Evolutionary conservation across 164 flowering plant species (phyloP).

Genomic region (Houttuynia cordata): DNA sequence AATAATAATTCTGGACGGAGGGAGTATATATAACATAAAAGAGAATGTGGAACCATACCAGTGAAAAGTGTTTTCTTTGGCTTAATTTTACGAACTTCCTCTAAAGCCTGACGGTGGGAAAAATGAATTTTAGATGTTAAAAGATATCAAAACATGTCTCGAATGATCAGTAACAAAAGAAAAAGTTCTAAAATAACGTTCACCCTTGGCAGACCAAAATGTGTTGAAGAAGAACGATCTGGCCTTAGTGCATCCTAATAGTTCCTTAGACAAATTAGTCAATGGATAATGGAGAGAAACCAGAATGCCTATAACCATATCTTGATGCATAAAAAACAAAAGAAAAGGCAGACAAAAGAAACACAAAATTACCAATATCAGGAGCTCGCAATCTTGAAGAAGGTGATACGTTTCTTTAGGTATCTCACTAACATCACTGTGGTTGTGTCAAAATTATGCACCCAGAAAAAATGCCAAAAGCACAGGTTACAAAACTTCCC

Average conservation of each 20-base stretch:
- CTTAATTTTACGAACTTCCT: slow-evolving; percentile 80
- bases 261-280: not conserved
- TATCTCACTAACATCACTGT: slow-evolving; percentile 90
- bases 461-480: not conserved
- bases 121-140: not conserved
- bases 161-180: not conserved
- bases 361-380: slow-evolving; percentile 42
- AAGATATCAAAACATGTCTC: not conserved
- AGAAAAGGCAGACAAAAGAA: not conserved
- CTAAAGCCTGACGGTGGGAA: slow-evolving; percentile 47
- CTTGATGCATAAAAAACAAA: not conserved
- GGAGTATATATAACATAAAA: too few relatives aligned
- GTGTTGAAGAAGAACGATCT: slow-evolving; percentile 85
- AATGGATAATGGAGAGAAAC: not conserved
- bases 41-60: slow-evolving; percentile 27
- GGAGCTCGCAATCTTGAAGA: slow-evolving; percentile 60
- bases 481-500: not conserved
- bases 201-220: slow-evolving; percentile 90
- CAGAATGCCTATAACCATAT: not conserved
- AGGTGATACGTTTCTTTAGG: slow-evolving; percentile 89
- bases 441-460: not conserved
- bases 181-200: not conserved
- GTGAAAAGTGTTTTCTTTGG: slow-evolving; percentile 85
- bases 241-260: slow-evolving; percentile 84
- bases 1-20: too few relatives aligned